phyloP scores from a whole-genome alignment of 176 grass and related monocot species.

The Elymus sibiricus region DNA sequence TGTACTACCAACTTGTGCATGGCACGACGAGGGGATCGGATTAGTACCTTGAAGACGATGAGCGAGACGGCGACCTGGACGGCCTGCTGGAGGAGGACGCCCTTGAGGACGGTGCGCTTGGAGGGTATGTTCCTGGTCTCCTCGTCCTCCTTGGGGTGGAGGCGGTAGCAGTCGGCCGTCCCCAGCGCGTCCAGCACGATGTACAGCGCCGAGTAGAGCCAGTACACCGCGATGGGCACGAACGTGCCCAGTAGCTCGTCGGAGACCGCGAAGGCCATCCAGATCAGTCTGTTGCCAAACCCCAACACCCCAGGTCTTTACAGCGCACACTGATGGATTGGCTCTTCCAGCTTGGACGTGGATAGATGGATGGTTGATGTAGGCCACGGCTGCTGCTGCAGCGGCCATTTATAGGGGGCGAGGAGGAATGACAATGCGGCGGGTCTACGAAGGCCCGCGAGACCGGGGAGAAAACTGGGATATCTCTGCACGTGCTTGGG shows the following conservation, averaged over 20 bases:
- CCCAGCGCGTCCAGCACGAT: conserved; percentile 51
- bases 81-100: conserved; percentile 74
- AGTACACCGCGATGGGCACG: conserved; percentile 83
- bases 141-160: conserved; percentile 79
- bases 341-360: too few species aligned
- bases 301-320: neutral
- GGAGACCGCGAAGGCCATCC: conserved; percentile 59
- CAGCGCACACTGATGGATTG: too few species aligned
- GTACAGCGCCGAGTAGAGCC: conserved; percentile 81
- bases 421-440: neutral
- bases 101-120: conserved; percentile 64
- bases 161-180: conserved; percentile 59
- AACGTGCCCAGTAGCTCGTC: conserved; percentile 86
- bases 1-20: too few species aligned
- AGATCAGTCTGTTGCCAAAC: neutral
- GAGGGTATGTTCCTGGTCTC: conserved; percentile 67
- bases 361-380: too few species aligned
- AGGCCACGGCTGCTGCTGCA: neutral
- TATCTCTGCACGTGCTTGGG: too few species aligned
- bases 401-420: too few species aligned
- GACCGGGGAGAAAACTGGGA: neutral
- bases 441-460: conserved; percentile 32
- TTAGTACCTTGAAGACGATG: conserved; percentile 65
- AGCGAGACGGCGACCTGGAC: conserved; percentile 82
- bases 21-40: too few species aligned